Evolutionary conservation across 345 rosid species (phyloP).

Genomic region (Melaleuca quinquenervia): DNA sequence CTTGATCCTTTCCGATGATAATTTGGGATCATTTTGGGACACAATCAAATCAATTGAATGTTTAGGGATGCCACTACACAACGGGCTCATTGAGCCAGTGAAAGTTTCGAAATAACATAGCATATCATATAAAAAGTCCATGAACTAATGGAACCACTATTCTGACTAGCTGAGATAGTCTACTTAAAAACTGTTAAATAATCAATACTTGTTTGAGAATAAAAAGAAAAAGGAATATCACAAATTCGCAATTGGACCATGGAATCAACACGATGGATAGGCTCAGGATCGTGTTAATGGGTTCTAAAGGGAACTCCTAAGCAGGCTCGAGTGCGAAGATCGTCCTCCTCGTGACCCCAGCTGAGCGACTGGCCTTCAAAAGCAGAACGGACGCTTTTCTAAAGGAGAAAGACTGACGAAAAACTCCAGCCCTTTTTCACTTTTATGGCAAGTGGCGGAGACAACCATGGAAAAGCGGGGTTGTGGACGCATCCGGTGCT

Average conservation of each 20-base stretch:
- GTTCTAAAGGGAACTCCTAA: background rate
- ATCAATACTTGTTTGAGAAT: background rate
- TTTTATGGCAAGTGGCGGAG: background rate
- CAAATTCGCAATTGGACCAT: background rate
- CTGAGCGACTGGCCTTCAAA: background rate
- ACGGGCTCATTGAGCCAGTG: fast-evolving
- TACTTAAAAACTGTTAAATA: background rate
- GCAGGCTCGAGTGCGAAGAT: background rate
- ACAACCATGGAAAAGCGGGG: background rate
- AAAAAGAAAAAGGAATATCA: background rate
- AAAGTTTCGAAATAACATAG: fast-evolving
- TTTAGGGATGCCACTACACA: fast-evolving
- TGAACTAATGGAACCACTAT: background rate
- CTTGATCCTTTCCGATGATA: background rate
- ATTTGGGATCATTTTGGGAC: background rate
- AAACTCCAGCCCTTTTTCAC: background rate
- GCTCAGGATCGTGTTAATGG: background rate
- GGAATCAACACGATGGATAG: background rate
- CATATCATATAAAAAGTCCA: fast-evolving
- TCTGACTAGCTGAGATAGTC: background rate
- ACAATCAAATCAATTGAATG: fast-evolving
- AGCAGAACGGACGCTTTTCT: background rate
- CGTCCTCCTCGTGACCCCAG: background rate
- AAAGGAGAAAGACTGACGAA: background rate
- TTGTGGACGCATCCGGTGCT: background rate